phyloP scores from a whole-genome alignment of 305 asterid genomes.

The Fraxinus sp. region DNA sequence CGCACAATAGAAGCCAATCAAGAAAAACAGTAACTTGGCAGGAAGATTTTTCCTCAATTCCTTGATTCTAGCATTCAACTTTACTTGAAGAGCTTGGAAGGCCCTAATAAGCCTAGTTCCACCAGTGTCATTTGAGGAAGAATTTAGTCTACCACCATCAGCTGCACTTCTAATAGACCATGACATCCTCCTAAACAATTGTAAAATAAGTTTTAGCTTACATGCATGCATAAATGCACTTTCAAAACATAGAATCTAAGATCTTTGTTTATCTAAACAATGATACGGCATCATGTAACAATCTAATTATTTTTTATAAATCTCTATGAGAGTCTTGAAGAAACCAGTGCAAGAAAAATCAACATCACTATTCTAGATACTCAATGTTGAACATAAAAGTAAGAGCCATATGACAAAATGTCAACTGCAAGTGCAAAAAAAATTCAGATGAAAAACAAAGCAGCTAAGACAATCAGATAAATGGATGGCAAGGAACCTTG shows the following conservation, averaged over 20 bases:
- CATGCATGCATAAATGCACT: background rate
- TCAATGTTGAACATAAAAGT: slow-evolving; percentile 28
- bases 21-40: slow-evolving; percentile 61
- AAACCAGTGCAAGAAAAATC: background rate
- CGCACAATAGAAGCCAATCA: slow-evolving; percentile 88
- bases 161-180: slow-evolving; percentile 70
- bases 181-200: slow-evolving; percentile 41
- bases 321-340: background rate
- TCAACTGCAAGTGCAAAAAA: slow-evolving; percentile 27
- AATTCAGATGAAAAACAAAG: slow-evolving; percentile 18
- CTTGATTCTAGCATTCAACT: slow-evolving; percentile 42
- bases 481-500: slow-evolving; percentile 17
- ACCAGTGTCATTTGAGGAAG: slow-evolving; percentile 43
- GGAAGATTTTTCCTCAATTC: slow-evolving; percentile 65
- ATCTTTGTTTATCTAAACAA: background rate
- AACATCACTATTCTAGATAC: slow-evolving; percentile 12
- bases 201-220: background rate
- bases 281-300: background rate
- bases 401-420: slow-evolving; percentile 16
- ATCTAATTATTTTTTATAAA: background rate
- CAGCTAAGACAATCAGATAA: background rate
- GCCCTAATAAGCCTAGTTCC: slow-evolving; percentile 72
- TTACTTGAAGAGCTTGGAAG: slow-evolving; percentile 51
- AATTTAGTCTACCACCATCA: slow-evolving; percentile 49
- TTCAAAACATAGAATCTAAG: background rate